Percentiles rank a stretch among this genome's conserved stretches.
Evolutionary conservation across 73 alveolate genomes (phyloP).

Genomic region (Symbiodinium natans): DNA sequence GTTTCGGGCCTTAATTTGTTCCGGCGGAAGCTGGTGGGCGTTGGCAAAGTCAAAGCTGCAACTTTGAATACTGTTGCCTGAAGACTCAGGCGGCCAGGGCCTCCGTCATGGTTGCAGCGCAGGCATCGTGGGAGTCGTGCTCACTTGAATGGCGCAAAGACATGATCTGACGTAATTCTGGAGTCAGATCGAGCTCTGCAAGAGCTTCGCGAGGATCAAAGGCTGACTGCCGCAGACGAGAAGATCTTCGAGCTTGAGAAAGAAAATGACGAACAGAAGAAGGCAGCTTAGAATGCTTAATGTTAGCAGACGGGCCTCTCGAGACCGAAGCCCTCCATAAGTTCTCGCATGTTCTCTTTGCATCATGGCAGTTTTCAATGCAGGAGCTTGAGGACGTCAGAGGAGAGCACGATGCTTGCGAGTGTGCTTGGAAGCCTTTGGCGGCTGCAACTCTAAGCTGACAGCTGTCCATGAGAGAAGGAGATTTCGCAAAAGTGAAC

Average conservation of each 20-base stretch:
- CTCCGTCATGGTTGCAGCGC: slow-evolving; percentile 55
- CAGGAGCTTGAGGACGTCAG: neutral
- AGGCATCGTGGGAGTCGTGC: neutral
- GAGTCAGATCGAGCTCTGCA: neutral
- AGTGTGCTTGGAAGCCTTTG: neutral
- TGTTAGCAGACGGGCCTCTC: no score
- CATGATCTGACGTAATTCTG: neutral
- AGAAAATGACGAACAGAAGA: slow-evolving; percentile 16
- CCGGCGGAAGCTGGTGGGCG: no score
- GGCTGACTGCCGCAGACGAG: slow-evolving; percentile 40
- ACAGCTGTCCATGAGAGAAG: no score
- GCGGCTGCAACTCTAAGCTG: neutral
- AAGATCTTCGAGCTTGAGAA: slow-evolving; percentile 32
- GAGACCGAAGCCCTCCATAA: neutral
- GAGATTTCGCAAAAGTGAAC: neutral
- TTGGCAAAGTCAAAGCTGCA: neutral
- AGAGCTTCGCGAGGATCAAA: neutral
- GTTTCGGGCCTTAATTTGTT: no score
- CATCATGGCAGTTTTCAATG: neutral
- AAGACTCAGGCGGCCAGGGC: slow-evolving; percentile 5
- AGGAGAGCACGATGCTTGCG: neutral
- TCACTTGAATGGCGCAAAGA: neutral
- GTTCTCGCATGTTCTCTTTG: neutral
- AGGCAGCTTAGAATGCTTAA: no score
- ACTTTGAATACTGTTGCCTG: neutral